phyloP scores from a whole-genome alignment of 768 basidiomycete genomes.

The Mycena sanguinolenta region DNA sequence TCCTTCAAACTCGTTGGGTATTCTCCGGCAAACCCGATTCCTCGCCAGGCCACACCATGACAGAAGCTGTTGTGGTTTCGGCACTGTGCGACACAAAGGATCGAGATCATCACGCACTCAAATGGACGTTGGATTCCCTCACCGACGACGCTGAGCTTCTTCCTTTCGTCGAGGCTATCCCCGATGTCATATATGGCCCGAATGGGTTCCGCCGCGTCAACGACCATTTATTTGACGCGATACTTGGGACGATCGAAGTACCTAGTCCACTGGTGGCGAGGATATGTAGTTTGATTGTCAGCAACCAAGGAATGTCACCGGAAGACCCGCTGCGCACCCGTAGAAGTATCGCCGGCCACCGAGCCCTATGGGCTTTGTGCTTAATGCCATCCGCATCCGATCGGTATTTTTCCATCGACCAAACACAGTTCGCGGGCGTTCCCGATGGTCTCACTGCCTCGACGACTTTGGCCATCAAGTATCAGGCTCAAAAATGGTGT shows the following conservation, averaged over 20 bases:
- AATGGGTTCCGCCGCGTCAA: constrained; percentile 5
- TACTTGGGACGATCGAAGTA: neutral
- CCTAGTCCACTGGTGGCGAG: neutral
- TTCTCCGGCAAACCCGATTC: no score
- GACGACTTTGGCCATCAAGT: neutral
- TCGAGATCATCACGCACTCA: neutral
- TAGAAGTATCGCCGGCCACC: no score
- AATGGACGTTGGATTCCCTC: neutral
- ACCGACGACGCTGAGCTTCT: constrained; percentile 2
- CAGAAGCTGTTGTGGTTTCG: neutral
- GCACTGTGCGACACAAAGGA: neutral
- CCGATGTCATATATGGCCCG: neutral
- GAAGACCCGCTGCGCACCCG: neutral
- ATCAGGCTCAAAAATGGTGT: neutral
- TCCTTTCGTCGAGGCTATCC: constrained; percentile 5
- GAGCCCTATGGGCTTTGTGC: no score
- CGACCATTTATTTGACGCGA: neutral
- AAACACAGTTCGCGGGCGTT: no score
- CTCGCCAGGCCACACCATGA: neutral
- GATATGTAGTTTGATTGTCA: neutral
- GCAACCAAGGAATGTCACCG: neutral
- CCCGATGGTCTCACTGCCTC: neutral
- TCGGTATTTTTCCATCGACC: no score
- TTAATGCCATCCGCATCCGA: no score
- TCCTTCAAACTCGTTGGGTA: no score